phyloP scores from a whole-genome alignment of 345 rosid genomes.

The Citrus mangshanensis region DNA sequence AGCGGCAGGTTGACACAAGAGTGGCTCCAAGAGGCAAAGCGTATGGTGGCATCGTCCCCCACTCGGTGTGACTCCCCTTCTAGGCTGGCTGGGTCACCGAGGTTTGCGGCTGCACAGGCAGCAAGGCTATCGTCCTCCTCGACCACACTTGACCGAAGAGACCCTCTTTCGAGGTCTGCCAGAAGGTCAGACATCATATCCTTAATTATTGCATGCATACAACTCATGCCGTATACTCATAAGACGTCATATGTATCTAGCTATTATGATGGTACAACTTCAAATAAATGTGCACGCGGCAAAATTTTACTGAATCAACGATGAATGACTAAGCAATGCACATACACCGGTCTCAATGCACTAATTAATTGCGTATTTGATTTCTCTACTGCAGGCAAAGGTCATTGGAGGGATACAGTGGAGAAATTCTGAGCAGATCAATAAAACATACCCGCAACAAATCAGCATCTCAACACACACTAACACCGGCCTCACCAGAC shows the following conservation, averaged over 20 bases:
- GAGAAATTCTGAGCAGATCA: slow-evolving; percentile 51
- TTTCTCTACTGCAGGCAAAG: slow-evolving; percentile 34
- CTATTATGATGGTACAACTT: too few relatives aligned
- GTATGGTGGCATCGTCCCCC: slow-evolving; percentile 50
- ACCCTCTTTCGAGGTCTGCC: slow-evolving; percentile 65
- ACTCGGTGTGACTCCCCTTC: slow-evolving; percentile 42
- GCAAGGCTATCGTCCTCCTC: slow-evolving; percentile 35
- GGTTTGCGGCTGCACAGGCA: slow-evolving; percentile 34
- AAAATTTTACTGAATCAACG: too few relatives aligned
- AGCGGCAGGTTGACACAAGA: slow-evolving; percentile 54
- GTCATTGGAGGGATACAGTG: slow-evolving; percentile 45
- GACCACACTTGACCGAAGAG: slow-evolving; percentile 37
- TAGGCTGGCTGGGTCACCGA: slow-evolving; percentile 38
- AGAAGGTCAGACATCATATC: slow-evolving; percentile 39
- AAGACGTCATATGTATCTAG: too few relatives aligned
- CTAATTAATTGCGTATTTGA: too few relatives aligned
- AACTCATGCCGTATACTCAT: too few relatives aligned
- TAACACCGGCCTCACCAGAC: slow-evolving; percentile 16
- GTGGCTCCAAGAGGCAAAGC: slow-evolving; percentile 62
- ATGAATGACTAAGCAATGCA: too few relatives aligned
- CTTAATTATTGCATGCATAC: too few relatives aligned
- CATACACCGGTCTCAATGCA: too few relatives aligned
- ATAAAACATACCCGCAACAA: slow-evolving; percentile 42
- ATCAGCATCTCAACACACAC: slow-evolving; percentile 28
- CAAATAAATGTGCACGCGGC: too few relatives aligned